Percentiles rank a stretch among this genome's conserved stretches.
phyloP scores from a whole-genome alignment of 73 alveolate genomes.

The Uronychia binucleata region DNA sequence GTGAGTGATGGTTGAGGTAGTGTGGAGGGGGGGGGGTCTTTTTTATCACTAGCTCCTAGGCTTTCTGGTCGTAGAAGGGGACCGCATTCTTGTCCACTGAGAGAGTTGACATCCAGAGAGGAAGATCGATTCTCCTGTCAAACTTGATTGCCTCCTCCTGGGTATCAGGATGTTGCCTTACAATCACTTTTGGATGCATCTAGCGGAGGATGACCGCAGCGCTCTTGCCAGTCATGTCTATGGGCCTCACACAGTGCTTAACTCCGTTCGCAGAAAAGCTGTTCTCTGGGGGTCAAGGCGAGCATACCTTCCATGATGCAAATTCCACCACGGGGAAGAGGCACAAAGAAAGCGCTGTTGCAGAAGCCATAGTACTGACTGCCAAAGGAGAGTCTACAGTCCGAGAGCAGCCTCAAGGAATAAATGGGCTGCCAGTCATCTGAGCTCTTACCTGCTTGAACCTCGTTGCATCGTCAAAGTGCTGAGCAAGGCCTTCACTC shows the following conservation, averaged over 20 bases:
- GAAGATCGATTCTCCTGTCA: slow-evolving; percentile 65
- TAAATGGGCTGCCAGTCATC: slow-evolving; percentile 63
- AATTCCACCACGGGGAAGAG: slow-evolving; percentile 81
- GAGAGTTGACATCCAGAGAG: slow-evolving; percentile 64
- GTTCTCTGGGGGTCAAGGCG: slow-evolving; percentile 20
- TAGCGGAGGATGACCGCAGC: slow-evolving; percentile 69
- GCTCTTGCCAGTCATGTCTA: slow-evolving; percentile 78
- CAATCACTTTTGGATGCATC: slow-evolving; percentile 48
- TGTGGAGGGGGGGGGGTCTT: too few relatives aligned
- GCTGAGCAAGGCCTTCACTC: slow-evolving; percentile 91
- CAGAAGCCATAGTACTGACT: slow-evolving; percentile 83
- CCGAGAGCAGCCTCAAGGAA: slow-evolving; percentile 78
- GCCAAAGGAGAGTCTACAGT: slow-evolving; percentile 84
- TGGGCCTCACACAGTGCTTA: slow-evolving; percentile 80
- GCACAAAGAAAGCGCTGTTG: slow-evolving; percentile 73
- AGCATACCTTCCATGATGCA: slow-evolving; percentile 41
- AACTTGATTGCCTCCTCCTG: slow-evolving; percentile 54
- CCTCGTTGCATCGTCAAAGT: slow-evolving; percentile 92
- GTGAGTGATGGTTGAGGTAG: too few relatives aligned
- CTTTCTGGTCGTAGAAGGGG: slow-evolving; percentile 64
- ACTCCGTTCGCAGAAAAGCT: slow-evolving; percentile 78
- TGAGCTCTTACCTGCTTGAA: slow-evolving; percentile 54
- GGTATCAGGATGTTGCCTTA: not conserved
- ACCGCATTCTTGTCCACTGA: slow-evolving; percentile 56
- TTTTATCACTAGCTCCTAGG: too few relatives aligned